phyloP scores from a whole-genome alignment of 2,329 filamentous ascomycete species.

The Fusarium subglutinans region DNA sequence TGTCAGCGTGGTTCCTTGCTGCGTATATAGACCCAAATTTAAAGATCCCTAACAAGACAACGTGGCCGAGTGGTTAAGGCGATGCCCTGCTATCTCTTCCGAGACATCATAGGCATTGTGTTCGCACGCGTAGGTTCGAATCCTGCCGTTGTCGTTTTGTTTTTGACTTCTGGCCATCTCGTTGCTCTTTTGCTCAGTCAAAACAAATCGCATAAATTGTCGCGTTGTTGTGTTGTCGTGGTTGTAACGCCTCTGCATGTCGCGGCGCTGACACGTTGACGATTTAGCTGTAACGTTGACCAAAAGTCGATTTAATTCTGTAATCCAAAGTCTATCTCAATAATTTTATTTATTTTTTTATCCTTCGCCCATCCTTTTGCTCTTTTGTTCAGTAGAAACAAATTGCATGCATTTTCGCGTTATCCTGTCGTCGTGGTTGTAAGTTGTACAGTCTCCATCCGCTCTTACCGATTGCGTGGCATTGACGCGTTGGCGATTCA shows the following conservation, averaged over 20 bases:
- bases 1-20: accelerated
- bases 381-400: accelerated
- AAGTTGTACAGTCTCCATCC: too few species aligned
- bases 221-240: too few species aligned
- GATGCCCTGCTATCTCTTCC: conserved; percentile 25
- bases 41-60: neutral
- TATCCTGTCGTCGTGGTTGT: accelerated
- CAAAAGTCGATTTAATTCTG: neutral
- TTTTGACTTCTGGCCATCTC: neutral
- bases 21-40: neutral
- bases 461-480: too few species aligned
- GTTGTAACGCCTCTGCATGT: neutral
- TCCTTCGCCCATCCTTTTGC: accelerated
- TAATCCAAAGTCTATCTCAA: neutral
- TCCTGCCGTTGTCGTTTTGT: conserved; percentile 23
- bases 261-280: too few species aligned
- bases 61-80: conserved; percentile 31
- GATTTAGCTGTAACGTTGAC: too few species aligned
- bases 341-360: neutral
- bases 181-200: accelerated
- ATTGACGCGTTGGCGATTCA: neutral
- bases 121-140: conserved; percentile 32
- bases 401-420: accelerated
- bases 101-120: conserved; percentile 30
- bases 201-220: neutral